A percentile compares a stretch with the other conserved stretches of the same genome.
phyloP scores from a whole-genome alignment of 768 basidiomycete species.

The Tylopilus subfusipes region DNA sequence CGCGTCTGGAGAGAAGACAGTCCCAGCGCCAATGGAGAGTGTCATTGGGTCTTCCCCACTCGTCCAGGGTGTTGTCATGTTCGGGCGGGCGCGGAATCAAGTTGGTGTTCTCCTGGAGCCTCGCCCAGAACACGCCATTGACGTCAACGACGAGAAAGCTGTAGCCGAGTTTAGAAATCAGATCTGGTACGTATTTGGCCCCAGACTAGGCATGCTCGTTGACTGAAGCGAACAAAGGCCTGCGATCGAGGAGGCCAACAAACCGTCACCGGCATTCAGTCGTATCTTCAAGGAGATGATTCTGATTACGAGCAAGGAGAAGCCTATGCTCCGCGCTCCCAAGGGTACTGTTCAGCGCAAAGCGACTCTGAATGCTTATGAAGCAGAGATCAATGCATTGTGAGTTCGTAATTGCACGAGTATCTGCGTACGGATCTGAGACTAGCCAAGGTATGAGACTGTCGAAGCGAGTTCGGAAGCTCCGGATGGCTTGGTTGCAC shows the following conservation, averaged over 20 bases:
- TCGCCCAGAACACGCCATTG: constrained; percentile 9
- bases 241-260: constrained; percentile 44
- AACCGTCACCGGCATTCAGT: constrained; percentile 39
- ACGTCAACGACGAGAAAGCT: constrained; percentile 21
- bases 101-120: constrained; percentile 35
- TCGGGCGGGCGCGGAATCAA: constrained; percentile 32
- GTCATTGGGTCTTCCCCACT: constrained; percentile 22
- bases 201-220: background rate
- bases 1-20: constrained; percentile 19
- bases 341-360: constrained; percentile 47
- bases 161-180: constrained; percentile 30
- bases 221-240: constrained; percentile 26
- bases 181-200: constrained; percentile 24
- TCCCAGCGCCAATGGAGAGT: constrained; percentile 28
- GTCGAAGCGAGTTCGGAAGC: constrained; percentile 27
- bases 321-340: constrained; percentile 42
- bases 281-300: constrained; percentile 55
- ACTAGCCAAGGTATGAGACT: constrained; percentile 26
- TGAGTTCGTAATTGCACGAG: constrained; percentile 19
- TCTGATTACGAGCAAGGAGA: constrained; percentile 37
- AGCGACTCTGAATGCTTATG: constrained; percentile 38
- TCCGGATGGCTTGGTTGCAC: constrained; percentile 22
- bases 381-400: constrained; percentile 45
- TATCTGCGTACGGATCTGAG: background rate
- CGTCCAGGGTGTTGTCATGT: constrained; percentile 30